These are phyloP conservation scores for Magnusiomyces suaveolens DNA, from an alignment of 1,139 yeast species.

Conservation along the genomic window DNA sequence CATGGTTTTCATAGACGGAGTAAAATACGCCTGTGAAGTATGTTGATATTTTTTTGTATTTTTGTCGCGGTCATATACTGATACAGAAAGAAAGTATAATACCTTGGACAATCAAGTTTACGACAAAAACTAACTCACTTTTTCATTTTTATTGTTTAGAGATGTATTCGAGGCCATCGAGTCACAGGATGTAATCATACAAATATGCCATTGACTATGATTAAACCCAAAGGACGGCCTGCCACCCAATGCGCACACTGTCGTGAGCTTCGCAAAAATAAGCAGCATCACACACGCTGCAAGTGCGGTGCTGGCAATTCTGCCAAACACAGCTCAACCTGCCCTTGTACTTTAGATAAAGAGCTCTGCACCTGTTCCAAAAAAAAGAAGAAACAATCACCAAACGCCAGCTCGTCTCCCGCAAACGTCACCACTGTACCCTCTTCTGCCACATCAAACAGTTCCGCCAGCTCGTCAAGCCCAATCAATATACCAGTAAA, in stretches of 20 bases:
- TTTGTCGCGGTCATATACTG: background rate
- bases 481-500: conserved; percentile 1
- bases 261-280: conserved; percentile 63
- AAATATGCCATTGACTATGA: conserved; percentile 82
- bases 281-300: conserved; percentile 63
- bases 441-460: conserved; percentile 1
- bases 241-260: conserved; percentile 87
- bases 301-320: conserved; percentile 50
- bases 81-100: background rate
- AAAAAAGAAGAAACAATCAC: conserved; percentile 20
- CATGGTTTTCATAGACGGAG: conserved; percentile 86
- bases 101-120: background rate
- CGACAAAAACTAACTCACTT: background rate
- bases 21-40: conserved; percentile 83
- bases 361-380: conserved; percentile 52
- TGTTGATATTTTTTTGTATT: background rate
- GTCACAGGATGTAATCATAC: conserved; percentile 90
- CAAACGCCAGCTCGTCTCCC: conserved; percentile 4
- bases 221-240: conserved; percentile 94
- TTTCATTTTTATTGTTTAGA: conserved; percentile 39
- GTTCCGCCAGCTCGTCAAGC: background rate
- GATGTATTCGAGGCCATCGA: conserved; percentile 93
- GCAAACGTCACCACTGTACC: conserved; percentile 1
- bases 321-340: conserved; percentile 40
- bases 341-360: conserved; percentile 46